phyloP scores from a whole-genome alignment of 2,329 filamentous ascomycete genomes.

The Curvularia sp. region DNA sequence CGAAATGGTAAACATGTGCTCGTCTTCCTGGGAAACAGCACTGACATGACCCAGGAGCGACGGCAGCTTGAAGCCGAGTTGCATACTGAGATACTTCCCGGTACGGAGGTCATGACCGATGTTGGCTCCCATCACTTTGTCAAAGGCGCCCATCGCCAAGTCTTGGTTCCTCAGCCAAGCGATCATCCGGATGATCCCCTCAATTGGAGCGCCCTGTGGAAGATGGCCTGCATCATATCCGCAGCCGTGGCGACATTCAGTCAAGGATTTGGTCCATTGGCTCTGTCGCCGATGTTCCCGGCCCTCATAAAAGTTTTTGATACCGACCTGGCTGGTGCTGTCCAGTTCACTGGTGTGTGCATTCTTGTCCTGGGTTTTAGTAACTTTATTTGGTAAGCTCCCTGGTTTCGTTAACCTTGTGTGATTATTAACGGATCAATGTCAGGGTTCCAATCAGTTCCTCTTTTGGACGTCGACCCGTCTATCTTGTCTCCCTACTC shows the following conservation, averaged over 20 bases:
- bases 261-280: slow-evolving; percentile 63
- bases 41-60: slow-evolving; percentile 47
- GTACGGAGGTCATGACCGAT: slow-evolving; percentile 68
- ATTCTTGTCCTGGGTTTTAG: slow-evolving; percentile 66
- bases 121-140: slow-evolving; percentile 70
- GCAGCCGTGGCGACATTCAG: slow-evolving; percentile 59
- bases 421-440: background rate
- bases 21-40: background rate
- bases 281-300: slow-evolving; percentile 66
- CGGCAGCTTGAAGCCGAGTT: slow-evolving; percentile 61
- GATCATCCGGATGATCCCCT: slow-evolving; percentile 61
- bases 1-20: slow-evolving; percentile 16
- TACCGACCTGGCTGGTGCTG: slow-evolving; percentile 60
- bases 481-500: slow-evolving; percentile 60
- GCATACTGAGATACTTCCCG: slow-evolving; percentile 62
- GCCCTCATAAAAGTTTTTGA: slow-evolving; percentile 64
- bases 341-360: slow-evolving; percentile 64
- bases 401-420: background rate
- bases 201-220: slow-evolving; percentile 60
- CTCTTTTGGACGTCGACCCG: slow-evolving; percentile 63
- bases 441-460: slow-evolving; percentile 63
- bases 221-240: slow-evolving; percentile 58
- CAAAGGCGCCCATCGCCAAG: slow-evolving; percentile 56
- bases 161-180: slow-evolving; percentile 63
- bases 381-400: slow-evolving; percentile 64